Base-by-base conservation (phyloP, 2,329 filamentous ascomycete species). In the Xylariaceae sp. region DNA sequence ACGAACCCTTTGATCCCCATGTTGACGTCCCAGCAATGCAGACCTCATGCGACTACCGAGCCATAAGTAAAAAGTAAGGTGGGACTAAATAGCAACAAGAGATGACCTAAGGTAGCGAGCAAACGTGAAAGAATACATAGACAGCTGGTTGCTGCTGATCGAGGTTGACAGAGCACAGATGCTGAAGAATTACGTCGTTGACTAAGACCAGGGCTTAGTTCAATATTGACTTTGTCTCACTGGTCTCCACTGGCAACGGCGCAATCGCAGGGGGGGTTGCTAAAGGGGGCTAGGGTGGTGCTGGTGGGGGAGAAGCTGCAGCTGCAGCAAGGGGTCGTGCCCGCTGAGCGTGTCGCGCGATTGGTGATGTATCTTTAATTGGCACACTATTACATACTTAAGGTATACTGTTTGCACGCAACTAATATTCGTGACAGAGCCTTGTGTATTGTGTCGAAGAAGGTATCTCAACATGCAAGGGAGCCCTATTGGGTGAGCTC, bases 1-100 rank as follows among this genome's bases (percentile, higher is more conserved):
- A 42, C 61, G 41, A 61, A 81, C 78, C 79, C 79, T 68, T 79
- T 81, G 61, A 84, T 83, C n/a, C 80, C 79, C 80, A 84, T 83
- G 12, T 48, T 51, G 48, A 49, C 8, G 16, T n/a, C 13, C 13
- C 30, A 32, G 30, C 30, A 13, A n/a, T 17, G 8, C 11, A 11
- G 11, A 26, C 6, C 22, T 11, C 11, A 6, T 6, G 11, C 22
- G 22, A 11, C 22, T 26, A 26, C 22, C 22, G 22, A 26, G 22
- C 22, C 22, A 26, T 26, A 11, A 11, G 22, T 26, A 26, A 6
- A 26, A 6, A 26, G n/a, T n/a, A n/a, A n/a, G n/a, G n/a, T n/a
- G n/a, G n/a, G n/a, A n/a, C n/a, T n/a, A n/a, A n/a, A n/a, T n/a
- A n/a, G n/a, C n/a, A n/a, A n/a, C n/a, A n/a, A n/a, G n/a, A n/a